phyloP scores from a whole-genome alignment of 768 basidiomycete species.

The Paxillus ammoniavirescens region DNA sequence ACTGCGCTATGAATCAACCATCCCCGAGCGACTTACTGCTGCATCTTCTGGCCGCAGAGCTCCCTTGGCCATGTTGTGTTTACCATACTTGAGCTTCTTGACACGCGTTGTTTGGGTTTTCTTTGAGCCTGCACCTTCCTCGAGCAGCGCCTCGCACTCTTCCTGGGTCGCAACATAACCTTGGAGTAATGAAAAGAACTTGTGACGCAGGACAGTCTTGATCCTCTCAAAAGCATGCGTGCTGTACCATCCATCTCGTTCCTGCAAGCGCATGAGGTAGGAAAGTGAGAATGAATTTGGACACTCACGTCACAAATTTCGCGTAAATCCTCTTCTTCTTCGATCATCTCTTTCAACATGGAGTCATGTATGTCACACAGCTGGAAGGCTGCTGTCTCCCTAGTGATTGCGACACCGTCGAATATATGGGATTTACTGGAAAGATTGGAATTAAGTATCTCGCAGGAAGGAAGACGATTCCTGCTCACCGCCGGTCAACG shows the following conservation, averaged over 20 bases:
- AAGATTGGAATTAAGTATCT: background rate
- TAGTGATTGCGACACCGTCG: slow-evolving; percentile 76
- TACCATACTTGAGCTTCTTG: slow-evolving; percentile 61
- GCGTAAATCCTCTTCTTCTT: slow-evolving; percentile 64
- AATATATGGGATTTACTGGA: slow-evolving; percentile 78
- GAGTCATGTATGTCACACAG: slow-evolving; percentile 89
- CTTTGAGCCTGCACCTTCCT: slow-evolving; percentile 27
- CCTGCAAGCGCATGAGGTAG: slow-evolving; percentile 37
- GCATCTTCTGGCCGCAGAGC: slow-evolving; percentile 80
- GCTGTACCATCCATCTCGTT: slow-evolving; percentile 89
- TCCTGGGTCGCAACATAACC: slow-evolving; percentile 71
- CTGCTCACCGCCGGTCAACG: slow-evolving; percentile 30
- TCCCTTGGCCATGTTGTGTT: slow-evolving; percentile 89
- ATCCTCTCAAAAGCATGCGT: slow-evolving; percentile 76
- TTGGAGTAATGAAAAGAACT: slow-evolving; percentile 77
- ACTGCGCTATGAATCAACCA: background rate
- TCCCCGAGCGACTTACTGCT: slow-evolving; percentile 49
- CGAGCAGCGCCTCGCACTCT: slow-evolving; percentile 66
- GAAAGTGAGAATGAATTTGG: background rate
- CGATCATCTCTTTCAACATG: slow-evolving; percentile 79
- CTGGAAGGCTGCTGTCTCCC: slow-evolving; percentile 92
- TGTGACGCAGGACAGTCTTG: slow-evolving; percentile 80
- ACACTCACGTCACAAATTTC: slow-evolving; percentile 71
- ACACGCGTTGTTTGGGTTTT: slow-evolving; percentile 39
- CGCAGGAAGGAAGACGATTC: background rate